Base-by-base conservation (phyloP, 352 stramenopile genomes). In the Globisporangium nagaii region DNA sequence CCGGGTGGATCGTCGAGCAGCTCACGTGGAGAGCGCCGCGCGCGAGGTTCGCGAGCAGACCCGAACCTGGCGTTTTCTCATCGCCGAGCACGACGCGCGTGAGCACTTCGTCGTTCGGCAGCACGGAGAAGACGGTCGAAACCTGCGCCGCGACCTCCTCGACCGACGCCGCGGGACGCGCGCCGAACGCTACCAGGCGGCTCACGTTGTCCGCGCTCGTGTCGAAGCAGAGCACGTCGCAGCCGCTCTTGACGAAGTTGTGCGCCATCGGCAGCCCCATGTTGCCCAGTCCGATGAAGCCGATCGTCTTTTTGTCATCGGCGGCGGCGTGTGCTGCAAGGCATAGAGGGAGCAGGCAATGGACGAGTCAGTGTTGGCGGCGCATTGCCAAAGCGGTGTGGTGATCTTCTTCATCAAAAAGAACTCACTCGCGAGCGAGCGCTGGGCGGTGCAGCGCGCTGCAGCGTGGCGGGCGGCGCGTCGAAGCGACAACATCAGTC, bases 231-330 rank as follows among this genome's bases (percentile, higher is more conserved):
- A 93, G 56, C 22, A 81, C 56, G 25, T 81, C 60, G 31, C 71
- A 60, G 22, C 67, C 79, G 13, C 70, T 84, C 50, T 88, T 79
- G 27, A 97, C 53, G 32, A 95, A 60, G 68, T 97, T 97, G 52
- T 79, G 66, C 32, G 83, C 81, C 92, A 98, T 97, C 12, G 84
- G 88, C 41, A 86, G 66, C 0, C 90, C 90, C 89, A 98, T 98
- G 62, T 97, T 96, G 24, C 92, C 92, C 11, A 98, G 69, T 6
- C 92, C 90, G 27, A 98, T 79, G 68, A 97, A 96, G 20, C 86
- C 90, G 19, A 97, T 56, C 11, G 43, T 44, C 22, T 49, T 41
- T 20, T 42, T 50, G 37, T n/a, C n/a, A 13, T 27, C 43, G 27
- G 25, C 15, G 15, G n/a, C 13, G n/a, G 25, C 22, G 15, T 47